Conservation (phyloP, 2,329 filamentous ascomycete species). For the Cladophialophora immunda region DNA sequence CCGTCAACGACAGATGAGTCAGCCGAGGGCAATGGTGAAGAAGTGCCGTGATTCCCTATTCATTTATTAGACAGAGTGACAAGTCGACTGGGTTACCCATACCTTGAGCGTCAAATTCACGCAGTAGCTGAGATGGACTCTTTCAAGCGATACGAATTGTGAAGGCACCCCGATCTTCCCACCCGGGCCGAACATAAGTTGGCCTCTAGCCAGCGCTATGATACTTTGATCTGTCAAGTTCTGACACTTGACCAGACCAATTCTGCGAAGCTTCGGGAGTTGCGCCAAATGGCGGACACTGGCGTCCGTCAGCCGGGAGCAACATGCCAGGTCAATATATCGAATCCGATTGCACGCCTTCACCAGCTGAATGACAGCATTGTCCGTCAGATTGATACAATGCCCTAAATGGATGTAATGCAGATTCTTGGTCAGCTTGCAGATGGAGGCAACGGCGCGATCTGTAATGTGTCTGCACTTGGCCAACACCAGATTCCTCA, state of each 20-base stretch:
- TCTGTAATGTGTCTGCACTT: constrained; percentile 96
- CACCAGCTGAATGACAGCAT: constrained; percentile 84
- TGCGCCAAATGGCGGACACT: constrained; percentile 85
- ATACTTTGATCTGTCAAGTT: constrained; percentile 92
- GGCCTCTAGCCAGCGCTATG: constrained; percentile 77
- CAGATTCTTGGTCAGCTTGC: constrained; percentile 89
- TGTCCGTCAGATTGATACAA: constrained; percentile 89
- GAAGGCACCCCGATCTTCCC: constrained; percentile 37
- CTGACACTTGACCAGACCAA: constrained; percentile 92
- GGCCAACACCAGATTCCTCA: constrained; percentile 91
- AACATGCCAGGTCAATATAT: constrained; percentile 98
- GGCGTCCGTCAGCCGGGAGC: constrained; percentile 82
- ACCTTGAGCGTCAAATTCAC: constrained; percentile 82
- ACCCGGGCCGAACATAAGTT: constrained; percentile 54
- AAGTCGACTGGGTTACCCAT: constrained; percentile 48
- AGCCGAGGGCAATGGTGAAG: constrained; percentile 91
- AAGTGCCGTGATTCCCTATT: constrained; percentile 84
- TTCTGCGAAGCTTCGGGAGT: constrained; percentile 91
- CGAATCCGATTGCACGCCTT: constrained; percentile 89
- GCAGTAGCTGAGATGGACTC: constrained; percentile 97
- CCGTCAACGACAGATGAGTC: constrained; percentile 93
- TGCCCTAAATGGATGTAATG: constrained; percentile 97
- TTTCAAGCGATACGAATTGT: constrained; percentile 68
- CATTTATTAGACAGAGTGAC: constrained; percentile 6
- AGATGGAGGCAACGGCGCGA: constrained; percentile 83